These are phyloP conservation scores for Pichia heedii DNA, from an alignment of 805 yeast species.

Conservation along the genomic window DNA sequence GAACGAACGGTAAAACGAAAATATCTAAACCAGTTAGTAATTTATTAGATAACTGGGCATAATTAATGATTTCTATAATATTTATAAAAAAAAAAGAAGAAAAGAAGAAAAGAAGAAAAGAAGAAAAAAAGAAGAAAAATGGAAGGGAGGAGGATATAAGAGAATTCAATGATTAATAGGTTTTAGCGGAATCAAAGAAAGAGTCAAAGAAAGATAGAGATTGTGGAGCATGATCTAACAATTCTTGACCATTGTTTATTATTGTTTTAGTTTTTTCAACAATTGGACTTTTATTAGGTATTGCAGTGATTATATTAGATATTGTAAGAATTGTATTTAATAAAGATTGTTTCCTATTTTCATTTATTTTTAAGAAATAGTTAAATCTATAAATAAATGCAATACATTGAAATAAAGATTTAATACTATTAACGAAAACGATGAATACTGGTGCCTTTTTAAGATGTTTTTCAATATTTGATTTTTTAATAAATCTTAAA, in stretches of 20 bases:
- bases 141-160: neutral
- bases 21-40: conserved; percentile 25
- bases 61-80: neutral
- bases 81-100: no score
- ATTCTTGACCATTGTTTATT: conserved; percentile 15
- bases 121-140: no score
- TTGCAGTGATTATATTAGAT: conserved; percentile 1
- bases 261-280: conserved; percentile 11
- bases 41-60: conserved; percentile 53
- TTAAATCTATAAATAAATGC: conserved; percentile 17
- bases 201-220: conserved; percentile 18
- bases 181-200: conserved; percentile 12
- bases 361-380: conserved; percentile 9
- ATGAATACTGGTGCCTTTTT: conserved; percentile 17
- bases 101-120: no score
- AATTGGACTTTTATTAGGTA: conserved; percentile 9
- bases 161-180: neutral
- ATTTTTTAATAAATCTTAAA: conserved; percentile 13
- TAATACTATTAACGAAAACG: conserved; percentile 20
- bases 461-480: conserved; percentile 12
- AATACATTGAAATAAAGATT: conserved; percentile 22
- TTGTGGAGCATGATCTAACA: conserved; percentile 15
- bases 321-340: conserved; percentile 7
- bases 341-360: conserved; percentile 3
- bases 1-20: no score